Conservation (phyloP, 2,329 filamentous ascomycete species). For the Alternaria brassicae region DNA sequence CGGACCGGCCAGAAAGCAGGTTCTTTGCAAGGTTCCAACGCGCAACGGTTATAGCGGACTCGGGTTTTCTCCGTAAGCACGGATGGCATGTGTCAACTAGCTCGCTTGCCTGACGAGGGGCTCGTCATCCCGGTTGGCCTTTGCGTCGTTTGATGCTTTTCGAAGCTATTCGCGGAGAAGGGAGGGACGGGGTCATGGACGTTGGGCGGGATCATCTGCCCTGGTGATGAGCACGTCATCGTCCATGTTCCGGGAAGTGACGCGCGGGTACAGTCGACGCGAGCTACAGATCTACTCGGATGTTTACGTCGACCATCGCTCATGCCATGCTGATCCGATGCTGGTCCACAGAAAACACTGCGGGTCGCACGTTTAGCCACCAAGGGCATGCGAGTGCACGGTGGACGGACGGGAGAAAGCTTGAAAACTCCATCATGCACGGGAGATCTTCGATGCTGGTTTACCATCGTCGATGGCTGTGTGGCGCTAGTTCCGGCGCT, state of each 20-base stretch:
- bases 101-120: neutral
- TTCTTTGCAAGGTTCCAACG: neutral
- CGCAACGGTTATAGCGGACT: slow-evolving; percentile 1
- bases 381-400: neutral
- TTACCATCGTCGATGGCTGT: slow-evolving; percentile 18
- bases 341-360: neutral
- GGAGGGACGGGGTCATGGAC: neutral
- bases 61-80: neutral
- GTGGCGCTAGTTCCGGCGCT: neutral
- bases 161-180: neutral
- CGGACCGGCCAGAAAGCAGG: neutral
- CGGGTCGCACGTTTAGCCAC: neutral
- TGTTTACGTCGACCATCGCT: neutral
- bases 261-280: neutral
- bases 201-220: neutral
- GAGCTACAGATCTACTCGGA: neutral
- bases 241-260: neutral
- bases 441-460: slow-evolving; percentile 20
- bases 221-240: neutral
- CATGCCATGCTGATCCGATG: slow-evolving; percentile 1
- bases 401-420: neutral
- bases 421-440: neutral
- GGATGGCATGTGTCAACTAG: neutral
- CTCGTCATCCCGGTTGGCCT: neutral
- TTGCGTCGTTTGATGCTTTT: neutral